These are phyloP conservation scores for Cystofilobasidium macerans DNA, from an alignment of 768 basidiomycete species.

Conservation along the genomic window DNA sequence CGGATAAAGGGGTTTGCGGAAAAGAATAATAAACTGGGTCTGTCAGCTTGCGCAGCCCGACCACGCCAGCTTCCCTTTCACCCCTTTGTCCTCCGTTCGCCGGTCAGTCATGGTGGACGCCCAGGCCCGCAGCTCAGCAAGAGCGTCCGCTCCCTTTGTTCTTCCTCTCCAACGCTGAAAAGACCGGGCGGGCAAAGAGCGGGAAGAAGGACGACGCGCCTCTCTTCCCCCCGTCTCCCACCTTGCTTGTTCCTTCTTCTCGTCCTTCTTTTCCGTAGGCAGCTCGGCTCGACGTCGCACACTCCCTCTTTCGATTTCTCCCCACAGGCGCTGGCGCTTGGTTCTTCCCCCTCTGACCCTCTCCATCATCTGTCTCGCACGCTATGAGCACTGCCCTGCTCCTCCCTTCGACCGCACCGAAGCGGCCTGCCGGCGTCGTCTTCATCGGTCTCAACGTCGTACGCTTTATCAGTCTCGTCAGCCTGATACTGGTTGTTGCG, in stretches of 20 bases:
- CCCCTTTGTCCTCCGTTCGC: too few relatives aligned
- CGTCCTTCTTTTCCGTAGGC: neutral
- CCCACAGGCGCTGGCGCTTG: neutral
- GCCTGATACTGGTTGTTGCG: slow-evolving; percentile 65
- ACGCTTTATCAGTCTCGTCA: slow-evolving; percentile 66
- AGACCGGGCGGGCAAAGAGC: neutral
- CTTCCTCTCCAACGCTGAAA: neutral
- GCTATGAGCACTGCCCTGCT: slow-evolving; percentile 5
- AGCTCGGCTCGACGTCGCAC: neutral
- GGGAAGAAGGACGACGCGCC: too few relatives aligned
- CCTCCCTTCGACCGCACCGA: neutral
- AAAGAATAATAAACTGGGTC: too few relatives aligned
- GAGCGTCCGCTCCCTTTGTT: slow-evolving; percentile 7
- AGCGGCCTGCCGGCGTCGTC: slow-evolving; percentile 30
- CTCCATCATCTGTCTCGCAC: neutral
- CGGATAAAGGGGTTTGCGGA: too few relatives aligned
- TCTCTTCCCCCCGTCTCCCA: neutral
- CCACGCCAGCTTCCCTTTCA: too few relatives aligned
- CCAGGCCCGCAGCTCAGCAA: too few relatives aligned
- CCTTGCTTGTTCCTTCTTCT: slow-evolving; percentile 1
- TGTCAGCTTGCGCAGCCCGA: too few relatives aligned
- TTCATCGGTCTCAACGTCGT: slow-evolving; percentile 57
- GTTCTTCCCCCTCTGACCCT: neutral
- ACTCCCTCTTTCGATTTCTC: neutral
- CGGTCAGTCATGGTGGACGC: too few relatives aligned